Evolutionary conservation across 208 protist genomes (phyloP).

Genomic region (Strigomonas culicis): DNA sequence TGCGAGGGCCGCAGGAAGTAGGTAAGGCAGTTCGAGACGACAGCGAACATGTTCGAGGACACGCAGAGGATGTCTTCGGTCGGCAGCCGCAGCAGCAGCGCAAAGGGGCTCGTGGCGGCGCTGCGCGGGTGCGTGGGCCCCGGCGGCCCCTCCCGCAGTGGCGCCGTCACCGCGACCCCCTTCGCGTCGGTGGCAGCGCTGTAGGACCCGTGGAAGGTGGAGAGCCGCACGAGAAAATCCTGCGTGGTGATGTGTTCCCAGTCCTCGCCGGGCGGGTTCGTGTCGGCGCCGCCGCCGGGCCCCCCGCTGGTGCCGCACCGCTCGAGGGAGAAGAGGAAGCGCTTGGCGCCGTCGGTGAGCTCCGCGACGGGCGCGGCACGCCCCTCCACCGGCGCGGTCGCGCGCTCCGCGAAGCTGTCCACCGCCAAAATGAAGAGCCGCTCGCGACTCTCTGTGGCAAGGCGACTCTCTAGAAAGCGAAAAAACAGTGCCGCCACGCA

Average conservation of each 20-base stretch:
- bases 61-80: constrained; percentile 26
- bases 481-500: too few species aligned
- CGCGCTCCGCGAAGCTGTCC: too few species aligned
- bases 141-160: not conserved
- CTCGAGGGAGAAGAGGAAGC: not conserved
- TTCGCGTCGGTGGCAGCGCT: not conserved
- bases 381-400: not conserved
- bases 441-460: too few species aligned
- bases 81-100: constrained; percentile 24
- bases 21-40: constrained; percentile 59
- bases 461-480: too few species aligned
- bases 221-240: not conserved
- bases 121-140: not conserved
- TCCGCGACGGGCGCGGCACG: too few species aligned
- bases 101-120: constrained; percentile 19
- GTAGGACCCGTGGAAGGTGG: not conserved
- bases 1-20: constrained; percentile 54
- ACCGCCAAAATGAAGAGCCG: too few species aligned
- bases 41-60: constrained; percentile 36
- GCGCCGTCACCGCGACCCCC: not conserved
- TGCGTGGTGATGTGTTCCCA: not conserved
- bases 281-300: too few species aligned
- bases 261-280: not conserved
- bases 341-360: too few species aligned
- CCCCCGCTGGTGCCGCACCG: too few species aligned